Evolutionary conservation across 805 yeast species (phyloP).

Genomic region (Kodamaea sagamina): DNA sequence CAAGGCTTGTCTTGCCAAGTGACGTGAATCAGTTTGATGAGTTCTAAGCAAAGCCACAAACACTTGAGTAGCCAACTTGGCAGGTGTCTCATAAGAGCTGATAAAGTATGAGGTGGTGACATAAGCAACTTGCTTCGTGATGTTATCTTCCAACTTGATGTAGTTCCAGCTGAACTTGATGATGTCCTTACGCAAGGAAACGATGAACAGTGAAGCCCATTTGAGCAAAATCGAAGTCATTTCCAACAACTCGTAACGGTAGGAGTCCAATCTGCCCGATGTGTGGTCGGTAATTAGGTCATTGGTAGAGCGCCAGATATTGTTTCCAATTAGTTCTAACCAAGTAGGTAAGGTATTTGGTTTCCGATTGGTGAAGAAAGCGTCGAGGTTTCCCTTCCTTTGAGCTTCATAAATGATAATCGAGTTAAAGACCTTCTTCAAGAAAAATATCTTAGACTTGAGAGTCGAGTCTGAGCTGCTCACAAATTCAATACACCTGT

Average conservation of each 20-base stretch:
- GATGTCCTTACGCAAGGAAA: constrained; percentile 73
- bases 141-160: constrained; percentile 82
- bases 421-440: constrained; percentile 63
- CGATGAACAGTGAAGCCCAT: constrained; percentile 60
- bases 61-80: constrained; percentile 84
- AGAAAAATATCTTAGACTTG: constrained; percentile 57
- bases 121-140: constrained; percentile 91
- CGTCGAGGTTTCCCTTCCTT: constrained; percentile 47
- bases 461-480: constrained; percentile 44
- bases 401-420: constrained; percentile 64
- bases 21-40: constrained; percentile 81
- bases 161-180: constrained; percentile 94
- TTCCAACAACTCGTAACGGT: constrained; percentile 76
- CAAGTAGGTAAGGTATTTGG: constrained; percentile 46
- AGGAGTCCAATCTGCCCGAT: constrained; percentile 71
- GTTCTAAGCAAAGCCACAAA: constrained; percentile 87
- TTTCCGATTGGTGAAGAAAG: constrained; percentile 38
- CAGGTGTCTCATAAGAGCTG: constrained; percentile 83
- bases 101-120: constrained; percentile 85
- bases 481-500: constrained; percentile 49
- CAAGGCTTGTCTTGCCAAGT: constrained; percentile 81
- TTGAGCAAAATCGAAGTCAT: constrained; percentile 75
- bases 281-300: constrained; percentile 53
- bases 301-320: constrained; percentile 71
- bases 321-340: constrained; percentile 61